A percentile compares a stretch with the other conserved stretches of the same genome.
phyloP scores from a whole-genome alignment of 2,329 filamentous ascomycete species.

The Sporothrix mexicana region DNA sequence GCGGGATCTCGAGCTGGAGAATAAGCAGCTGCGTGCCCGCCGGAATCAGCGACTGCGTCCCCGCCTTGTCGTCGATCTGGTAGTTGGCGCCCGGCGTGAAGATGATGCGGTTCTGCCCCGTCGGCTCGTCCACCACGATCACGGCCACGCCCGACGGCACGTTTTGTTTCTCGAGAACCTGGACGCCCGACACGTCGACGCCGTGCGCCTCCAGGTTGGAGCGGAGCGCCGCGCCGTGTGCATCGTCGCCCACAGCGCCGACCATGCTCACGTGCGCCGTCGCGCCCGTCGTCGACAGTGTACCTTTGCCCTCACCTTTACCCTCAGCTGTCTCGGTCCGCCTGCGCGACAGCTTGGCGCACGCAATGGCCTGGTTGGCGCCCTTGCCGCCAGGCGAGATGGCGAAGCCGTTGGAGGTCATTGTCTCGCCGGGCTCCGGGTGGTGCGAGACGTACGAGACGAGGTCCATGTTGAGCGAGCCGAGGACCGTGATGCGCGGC shows the following conservation, averaged over 20 bases:
- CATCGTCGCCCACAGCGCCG: conserved; percentile 73
- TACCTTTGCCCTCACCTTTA: no score
- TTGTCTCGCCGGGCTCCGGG: conserved; percentile 83
- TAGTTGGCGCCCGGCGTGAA: conserved; percentile 75
- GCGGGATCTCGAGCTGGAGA: conserved; percentile 65
- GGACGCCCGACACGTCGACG: conserved; percentile 64
- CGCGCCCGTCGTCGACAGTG: conserved; percentile 32
- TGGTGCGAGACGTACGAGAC: conserved; percentile 86
- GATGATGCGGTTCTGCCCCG: conserved; percentile 78
- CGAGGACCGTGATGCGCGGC: conserved; percentile 77
- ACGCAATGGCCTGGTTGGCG: conserved; percentile 92
- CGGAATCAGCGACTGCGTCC: conserved; percentile 38
- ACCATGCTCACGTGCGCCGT: conserved; percentile 68
- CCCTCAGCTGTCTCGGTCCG: conserved; percentile 45
- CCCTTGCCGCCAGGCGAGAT: conserved; percentile 91
- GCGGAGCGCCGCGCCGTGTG: conserved; percentile 67
- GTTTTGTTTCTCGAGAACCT: conserved; percentile 43
- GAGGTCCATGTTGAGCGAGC: conserved; percentile 93
- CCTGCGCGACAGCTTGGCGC: conserved; percentile 75
- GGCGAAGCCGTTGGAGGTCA: conserved; percentile 77
- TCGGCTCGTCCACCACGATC: conserved; percentile 75
- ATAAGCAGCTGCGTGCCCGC: conserved; percentile 60
- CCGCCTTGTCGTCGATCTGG: conserved; percentile 49
- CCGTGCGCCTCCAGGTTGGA: conserved; percentile 64
- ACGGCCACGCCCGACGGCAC: conserved; percentile 74